Base-by-base conservation (phyloP, 345 rosid genomes). In the Melastoma malabathricum region DNA sequence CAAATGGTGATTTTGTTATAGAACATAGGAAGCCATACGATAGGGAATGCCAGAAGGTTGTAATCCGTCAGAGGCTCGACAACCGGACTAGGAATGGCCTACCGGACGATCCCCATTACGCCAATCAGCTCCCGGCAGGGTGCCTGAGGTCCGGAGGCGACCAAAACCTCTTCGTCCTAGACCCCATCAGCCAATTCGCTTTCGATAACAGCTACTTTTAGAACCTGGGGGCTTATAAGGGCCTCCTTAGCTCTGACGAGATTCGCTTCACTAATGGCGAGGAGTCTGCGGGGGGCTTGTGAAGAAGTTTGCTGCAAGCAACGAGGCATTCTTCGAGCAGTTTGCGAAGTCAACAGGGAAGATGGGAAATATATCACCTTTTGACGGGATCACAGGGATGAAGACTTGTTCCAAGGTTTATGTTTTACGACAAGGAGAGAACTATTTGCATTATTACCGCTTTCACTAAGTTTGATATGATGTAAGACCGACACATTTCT, bases 41-140 rank as follows among this genome's bases (percentile, higher is more conserved):
- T 83, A 0, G 97, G 95, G 64, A 69, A 79, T 63, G 63, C 97
- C 6, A 67, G 89, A 56, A 86, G 98, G 77, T 82, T n/a, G 72
- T 80, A 61, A 86, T 90, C 74, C 78, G 94, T 67, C 98, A 86
- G 73, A 83, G 96, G 55, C 72, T 90, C 10, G 86, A 86, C 79
- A 70, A 75, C 43, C 90, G 79, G 55, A 61, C 80, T 16, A 90
- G 86, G 43, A 78, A 81, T 13, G 73, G 80, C 14, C 68, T 67
- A 55, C 92, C 94, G 6, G 94, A 83, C 69, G 77, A 86, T 55
- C 69, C 59, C 46, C 71, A 85, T 0, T 83, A 79, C 39, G 94
- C 96, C 20, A 71, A 69, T 13, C 55, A 45, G 15, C 60, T 79
- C 55, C 65, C 74, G 48, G 48, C 34, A 10, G 23, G 51, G 9